phyloP scores from a whole-genome alignment of 495 filamentous ascomycete species.

The Cercophora sp. region DNA sequence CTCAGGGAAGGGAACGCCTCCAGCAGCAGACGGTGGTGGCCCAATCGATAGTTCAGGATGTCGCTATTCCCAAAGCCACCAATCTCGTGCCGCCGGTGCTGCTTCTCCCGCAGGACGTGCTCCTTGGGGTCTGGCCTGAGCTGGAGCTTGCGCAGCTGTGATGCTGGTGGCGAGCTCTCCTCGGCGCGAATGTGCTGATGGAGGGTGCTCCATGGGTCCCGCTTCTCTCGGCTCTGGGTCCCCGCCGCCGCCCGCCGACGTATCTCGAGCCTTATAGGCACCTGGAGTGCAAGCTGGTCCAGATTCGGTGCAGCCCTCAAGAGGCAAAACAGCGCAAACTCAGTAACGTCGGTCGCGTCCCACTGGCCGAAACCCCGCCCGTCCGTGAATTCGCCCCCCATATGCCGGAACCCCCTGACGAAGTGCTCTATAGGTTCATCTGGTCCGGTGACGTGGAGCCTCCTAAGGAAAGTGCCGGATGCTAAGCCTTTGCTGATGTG shows the following conservation, averaged over 20 bases:
- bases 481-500: not conserved
- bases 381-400: too few relatives aligned
- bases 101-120: not conserved
- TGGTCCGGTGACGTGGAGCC: too few relatives aligned
- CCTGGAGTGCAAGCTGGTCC: not conserved
- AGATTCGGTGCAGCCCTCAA: not conserved
- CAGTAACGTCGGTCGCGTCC: not conserved
- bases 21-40: not conserved
- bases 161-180: not conserved
- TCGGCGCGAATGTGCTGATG: too few relatives aligned
- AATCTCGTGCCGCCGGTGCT: slow-evolving; percentile 2
- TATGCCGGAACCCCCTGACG: not conserved
- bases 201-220: too few relatives aligned
- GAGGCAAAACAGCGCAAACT: not conserved
- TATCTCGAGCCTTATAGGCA: not conserved
- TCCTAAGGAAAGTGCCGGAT: not conserved
- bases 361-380: too few relatives aligned
- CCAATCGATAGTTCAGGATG: not conserved
- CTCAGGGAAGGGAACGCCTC: not conserved
- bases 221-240: too few relatives aligned
- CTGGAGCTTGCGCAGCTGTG: not conserved
- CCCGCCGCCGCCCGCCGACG: too few relatives aligned
- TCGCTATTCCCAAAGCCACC: not conserved
- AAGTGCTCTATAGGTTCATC: too few relatives aligned
- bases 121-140: slow-evolving; percentile 1